A percentile compares a stretch with the other conserved stretches of the same genome.
Evolutionary conservation across 768 basidiomycete genomes (phyloP).

Genomic region (Ramaria rubella): DNA sequence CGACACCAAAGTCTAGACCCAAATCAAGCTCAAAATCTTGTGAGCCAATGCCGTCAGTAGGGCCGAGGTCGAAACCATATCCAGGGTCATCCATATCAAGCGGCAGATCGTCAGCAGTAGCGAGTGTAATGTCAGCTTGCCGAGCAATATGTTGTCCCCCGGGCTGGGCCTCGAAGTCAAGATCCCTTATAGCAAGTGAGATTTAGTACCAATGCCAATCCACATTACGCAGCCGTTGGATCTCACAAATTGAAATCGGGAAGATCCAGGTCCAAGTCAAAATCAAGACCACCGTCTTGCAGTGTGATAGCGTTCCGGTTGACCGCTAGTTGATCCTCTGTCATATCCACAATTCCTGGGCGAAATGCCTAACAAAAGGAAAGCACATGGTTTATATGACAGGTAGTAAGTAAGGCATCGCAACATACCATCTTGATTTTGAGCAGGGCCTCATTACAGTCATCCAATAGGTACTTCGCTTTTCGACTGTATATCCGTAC

Average conservation of each 20-base stretch:
- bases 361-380: conserved; percentile 67
- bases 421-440: conserved; percentile 85
- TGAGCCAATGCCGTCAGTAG: conserved; percentile 77
- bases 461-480: conserved; percentile 94
- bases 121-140: conserved; percentile 83
- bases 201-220: too few species aligned
- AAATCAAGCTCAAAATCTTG: conserved; percentile 60
- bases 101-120: conserved; percentile 61
- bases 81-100: conserved; percentile 51
- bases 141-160: conserved; percentile 80
- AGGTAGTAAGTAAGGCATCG: neutral
- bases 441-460: conserved; percentile 92
- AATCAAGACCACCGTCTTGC: conserved; percentile 50
- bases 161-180: conserved; percentile 65
- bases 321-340: conserved; percentile 86
- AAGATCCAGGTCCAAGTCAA: conserved; percentile 79
- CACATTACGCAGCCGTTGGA: conserved; percentile 14
- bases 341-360: conserved; percentile 92
- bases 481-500: conserved; percentile 97
- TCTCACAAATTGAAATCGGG: conserved; percentile 74
- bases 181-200: conserved; percentile 48
- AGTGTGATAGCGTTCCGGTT: conserved; percentile 86
- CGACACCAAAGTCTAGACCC: conserved; percentile 71
- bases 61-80: conserved; percentile 74
- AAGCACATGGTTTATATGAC: neutral